Conservation (phyloP, 169 alveolate species). For the Plasmodium berghei region DNA sequence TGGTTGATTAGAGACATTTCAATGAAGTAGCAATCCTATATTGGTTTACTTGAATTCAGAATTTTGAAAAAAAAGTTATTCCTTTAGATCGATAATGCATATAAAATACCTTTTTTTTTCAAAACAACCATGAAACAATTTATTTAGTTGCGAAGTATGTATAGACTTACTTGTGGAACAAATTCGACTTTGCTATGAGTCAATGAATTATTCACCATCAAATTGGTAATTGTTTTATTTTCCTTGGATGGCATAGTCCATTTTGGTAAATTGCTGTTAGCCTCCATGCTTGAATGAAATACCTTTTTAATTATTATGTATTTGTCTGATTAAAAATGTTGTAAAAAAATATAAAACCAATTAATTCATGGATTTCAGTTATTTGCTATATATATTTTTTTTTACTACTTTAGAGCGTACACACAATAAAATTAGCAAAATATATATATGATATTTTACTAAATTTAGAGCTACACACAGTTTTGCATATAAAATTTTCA, state of each 20-base stretch:
- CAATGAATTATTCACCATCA: slow-evolving; percentile 81
- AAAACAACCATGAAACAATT: no score
- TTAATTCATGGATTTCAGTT: background rate
- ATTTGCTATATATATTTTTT: background rate
- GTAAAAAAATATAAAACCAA: background rate
- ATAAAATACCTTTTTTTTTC: no score
- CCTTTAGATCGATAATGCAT: no score
- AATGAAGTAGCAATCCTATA: background rate
- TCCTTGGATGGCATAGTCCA: slow-evolving; percentile 83
- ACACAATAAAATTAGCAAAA: no score
- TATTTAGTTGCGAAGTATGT: no score
- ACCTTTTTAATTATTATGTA: slow-evolving; percentile 6
- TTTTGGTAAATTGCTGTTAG: slow-evolving; percentile 72
- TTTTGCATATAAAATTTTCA: background rate
- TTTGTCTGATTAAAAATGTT: slow-evolving; percentile 10
- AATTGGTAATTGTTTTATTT: slow-evolving; percentile 80
- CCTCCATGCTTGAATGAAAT: slow-evolving; percentile 49
- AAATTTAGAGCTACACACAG: no score
- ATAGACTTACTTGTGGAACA: slow-evolving; percentile 83
- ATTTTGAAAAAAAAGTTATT: no score
- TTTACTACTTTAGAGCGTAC: background rate
- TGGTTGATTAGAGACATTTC: background rate
- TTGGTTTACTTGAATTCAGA: no score
- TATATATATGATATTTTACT: no score
- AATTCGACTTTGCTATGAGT: slow-evolving; percentile 84